Evolutionary conservation across 202 grass and related monocot species (phyloP), one percentile per base, ranked within the genome.

Genomic region (Panicum virgatum): DNA sequence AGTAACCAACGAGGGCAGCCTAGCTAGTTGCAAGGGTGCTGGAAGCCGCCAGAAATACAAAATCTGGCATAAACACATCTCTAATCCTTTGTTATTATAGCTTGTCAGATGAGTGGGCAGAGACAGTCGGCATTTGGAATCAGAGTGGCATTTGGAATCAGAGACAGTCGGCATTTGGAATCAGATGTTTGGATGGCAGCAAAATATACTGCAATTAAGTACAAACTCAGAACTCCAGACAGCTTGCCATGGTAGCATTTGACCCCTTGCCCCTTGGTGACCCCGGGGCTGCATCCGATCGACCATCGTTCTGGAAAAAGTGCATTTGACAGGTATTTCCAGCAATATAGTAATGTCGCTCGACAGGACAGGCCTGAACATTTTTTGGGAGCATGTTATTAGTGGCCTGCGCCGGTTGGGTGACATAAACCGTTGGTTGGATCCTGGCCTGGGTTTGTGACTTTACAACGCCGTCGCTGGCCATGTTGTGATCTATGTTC

Each of bases 191-290:
- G 75, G 70, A 80, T 90, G 88, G 88, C 19, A 42, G 62, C 69
- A 15, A 87, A 76, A 76, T 87, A 80, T 80, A 84, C 29, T 39
- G 50, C 46, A 90, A 83, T 83, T 87, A 84, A 90, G 46, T 80
- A 83, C 10, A 62, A 27, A 39, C 69, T 59, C 62, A 27, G 80
- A 80, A 37, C 71, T 80, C 79, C 39, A 63, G 38, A 5, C 29
- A 80, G 80, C 75, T 46, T 73, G 66, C 54, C 72, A 56, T 56
- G 79, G 52, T 43, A 27, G 36, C 63, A 19, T 14, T 57, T 66
- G 67, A 72, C 25, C 40, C 54, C n/a, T 53, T 78, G 66, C 25
- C 40, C 54, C 76, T 72, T 57, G 62, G 78, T 39, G 60, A 59
- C 60, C 51, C 16, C 37, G 75, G 40, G 65, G 62, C 38, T 90